phyloP scores from a whole-genome alignment of 306 rosid species.

The Vachellia collinsii region DNA sequence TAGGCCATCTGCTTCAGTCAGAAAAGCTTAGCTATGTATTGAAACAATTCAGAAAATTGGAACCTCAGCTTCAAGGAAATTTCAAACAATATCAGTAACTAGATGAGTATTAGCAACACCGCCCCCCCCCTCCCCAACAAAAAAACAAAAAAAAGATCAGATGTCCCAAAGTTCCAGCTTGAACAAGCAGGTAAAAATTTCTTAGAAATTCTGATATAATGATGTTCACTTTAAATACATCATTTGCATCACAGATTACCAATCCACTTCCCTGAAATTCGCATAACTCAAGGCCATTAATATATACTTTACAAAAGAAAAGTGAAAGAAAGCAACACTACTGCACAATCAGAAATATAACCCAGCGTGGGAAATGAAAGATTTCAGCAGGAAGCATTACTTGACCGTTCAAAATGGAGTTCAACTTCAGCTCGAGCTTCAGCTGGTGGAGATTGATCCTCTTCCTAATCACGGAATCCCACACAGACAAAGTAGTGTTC shows the following conservation, averaged over 20 bases:
- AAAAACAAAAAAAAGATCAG: background rate
- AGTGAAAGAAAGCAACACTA: background rate
- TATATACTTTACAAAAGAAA: background rate
- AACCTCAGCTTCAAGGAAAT: conserved; percentile 24
- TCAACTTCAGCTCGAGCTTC: conserved; percentile 87
- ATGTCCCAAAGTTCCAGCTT: conserved; percentile 8
- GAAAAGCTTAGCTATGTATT: conserved; percentile 33
- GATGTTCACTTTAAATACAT: background rate
- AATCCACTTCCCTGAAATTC: conserved; percentile 25
- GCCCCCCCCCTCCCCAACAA: too few relatives aligned
- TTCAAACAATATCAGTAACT: conserved; percentile 19
- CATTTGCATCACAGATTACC: conserved; percentile 15
- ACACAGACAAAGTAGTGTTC: conserved; percentile 58
- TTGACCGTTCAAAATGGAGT: conserved; percentile 77
- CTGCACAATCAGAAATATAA: conserved; percentile 20
- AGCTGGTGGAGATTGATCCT: conserved; percentile 77
- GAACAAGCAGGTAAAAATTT: conserved; percentile 21
- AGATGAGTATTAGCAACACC: conserved; percentile 29
- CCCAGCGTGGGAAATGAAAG: conserved; percentile 14
- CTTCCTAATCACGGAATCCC: conserved; percentile 86
- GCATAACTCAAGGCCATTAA: conserved; percentile 18
- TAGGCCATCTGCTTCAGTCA: conserved; percentile 68
- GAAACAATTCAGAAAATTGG: conserved; percentile 30
- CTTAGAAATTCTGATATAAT: background rate
- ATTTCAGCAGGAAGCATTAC: conserved; percentile 55